A percentile compares a stretch with the other conserved stretches of the same genome.
Conservation (phyloP, 768 basidiomycete genomes). For the Termitomyces eurrhizus region DNA sequence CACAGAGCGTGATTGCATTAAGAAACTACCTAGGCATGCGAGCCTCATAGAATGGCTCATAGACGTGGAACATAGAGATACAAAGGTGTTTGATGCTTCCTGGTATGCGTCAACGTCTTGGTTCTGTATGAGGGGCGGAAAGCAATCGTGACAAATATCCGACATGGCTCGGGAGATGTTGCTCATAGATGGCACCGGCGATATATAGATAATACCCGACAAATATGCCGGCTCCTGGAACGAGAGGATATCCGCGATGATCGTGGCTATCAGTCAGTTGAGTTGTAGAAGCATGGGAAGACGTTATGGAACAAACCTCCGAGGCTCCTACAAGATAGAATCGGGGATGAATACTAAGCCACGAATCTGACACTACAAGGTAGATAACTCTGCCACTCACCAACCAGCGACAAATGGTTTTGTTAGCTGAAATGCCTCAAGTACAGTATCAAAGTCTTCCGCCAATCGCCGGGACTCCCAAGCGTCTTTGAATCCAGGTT, state of each 20-base stretch:
- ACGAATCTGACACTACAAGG: not conserved
- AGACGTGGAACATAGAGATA: slow-evolving; percentile 12
- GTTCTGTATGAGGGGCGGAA: slow-evolving; percentile 15
- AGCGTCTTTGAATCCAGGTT: slow-evolving; percentile 20
- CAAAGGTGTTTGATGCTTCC: slow-evolving; percentile 18
- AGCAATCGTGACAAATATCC: slow-evolving; percentile 15
- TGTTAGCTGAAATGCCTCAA: slow-evolving; percentile 23
- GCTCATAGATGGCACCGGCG: slow-evolving; percentile 24
- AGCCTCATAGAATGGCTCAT: slow-evolving; percentile 16
- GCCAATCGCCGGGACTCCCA: slow-evolving; percentile 26
- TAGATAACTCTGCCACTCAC: slow-evolving; percentile 1
- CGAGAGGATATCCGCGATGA: slow-evolving; percentile 23
- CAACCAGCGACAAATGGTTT: slow-evolving; percentile 31
- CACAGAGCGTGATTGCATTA: slow-evolving; percentile 22
- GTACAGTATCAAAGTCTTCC: slow-evolving; percentile 29
- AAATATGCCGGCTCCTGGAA: slow-evolving; percentile 23
- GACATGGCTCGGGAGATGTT: slow-evolving; percentile 17
- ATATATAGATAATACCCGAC: slow-evolving; percentile 24
- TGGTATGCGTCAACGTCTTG: slow-evolving; percentile 22
- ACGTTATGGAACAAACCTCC: slow-evolving; percentile 19
- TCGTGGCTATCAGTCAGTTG: slow-evolving; percentile 15
- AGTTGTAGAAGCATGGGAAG: not conserved
- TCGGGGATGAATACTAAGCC: not conserved
- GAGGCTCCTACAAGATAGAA: slow-evolving; percentile 17
- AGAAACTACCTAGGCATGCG: slow-evolving; percentile 21